These are phyloP conservation scores for Hylodesmum podocarpum DNA, from an alignment of 306 rosid genomes.

Conservation along the genomic window DNA sequence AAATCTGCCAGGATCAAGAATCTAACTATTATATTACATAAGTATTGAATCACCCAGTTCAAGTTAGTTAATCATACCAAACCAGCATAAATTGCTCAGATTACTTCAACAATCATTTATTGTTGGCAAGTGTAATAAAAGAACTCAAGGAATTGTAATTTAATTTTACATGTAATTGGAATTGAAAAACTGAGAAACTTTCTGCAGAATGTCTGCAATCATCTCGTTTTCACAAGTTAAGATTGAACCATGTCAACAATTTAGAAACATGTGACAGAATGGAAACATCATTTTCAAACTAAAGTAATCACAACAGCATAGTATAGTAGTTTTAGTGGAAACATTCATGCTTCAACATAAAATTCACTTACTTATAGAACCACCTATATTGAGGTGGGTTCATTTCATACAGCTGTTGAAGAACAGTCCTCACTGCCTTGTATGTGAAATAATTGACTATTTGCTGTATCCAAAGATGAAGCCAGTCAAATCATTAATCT, in stretches of 20 bases:
- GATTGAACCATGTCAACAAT: not conserved
- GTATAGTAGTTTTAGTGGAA: not conserved
- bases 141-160: not conserved
- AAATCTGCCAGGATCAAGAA: not conserved
- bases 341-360: not conserved
- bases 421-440: conserved; percentile 93
- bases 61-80: not conserved
- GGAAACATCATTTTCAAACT: not conserved
- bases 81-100: not conserved
- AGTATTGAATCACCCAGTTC: conserved; percentile 1
- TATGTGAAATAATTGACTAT: conserved; percentile 83
- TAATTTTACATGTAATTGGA: not conserved
- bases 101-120: not conserved
- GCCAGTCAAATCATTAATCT: conserved; percentile 35
- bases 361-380: conserved; percentile 80
- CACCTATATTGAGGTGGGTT: conserved; percentile 85
- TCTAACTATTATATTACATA: not conserved
- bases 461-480: conserved; percentile 66
- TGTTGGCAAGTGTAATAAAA: not conserved
- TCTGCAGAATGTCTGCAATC: not conserved
- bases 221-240: not conserved
- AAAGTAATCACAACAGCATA: not conserved
- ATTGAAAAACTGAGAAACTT: too few relatives aligned
- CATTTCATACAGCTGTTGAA: conserved; percentile 91
- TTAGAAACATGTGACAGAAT: not conserved